Evolutionary conservation across 176 grass and related monocot species (phyloP).

Genomic region (Phyllostachys edulis): DNA sequence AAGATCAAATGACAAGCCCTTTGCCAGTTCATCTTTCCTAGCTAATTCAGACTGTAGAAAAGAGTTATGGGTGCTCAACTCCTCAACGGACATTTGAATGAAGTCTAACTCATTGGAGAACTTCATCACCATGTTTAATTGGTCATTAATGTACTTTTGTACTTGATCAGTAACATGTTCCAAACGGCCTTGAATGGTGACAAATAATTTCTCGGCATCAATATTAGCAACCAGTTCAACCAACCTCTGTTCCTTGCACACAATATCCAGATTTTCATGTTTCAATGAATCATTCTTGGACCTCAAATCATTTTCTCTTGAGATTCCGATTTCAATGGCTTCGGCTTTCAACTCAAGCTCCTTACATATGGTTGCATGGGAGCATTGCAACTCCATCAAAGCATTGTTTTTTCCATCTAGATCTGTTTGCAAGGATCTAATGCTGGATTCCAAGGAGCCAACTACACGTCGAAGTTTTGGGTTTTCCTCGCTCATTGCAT

Average conservation of each 20-base stretch:
- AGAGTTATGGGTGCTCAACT: constrained; percentile 53
- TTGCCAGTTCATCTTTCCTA: constrained; percentile 74
- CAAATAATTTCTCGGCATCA: constrained; percentile 39
- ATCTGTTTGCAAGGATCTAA: constrained; percentile 46
- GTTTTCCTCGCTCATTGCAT: constrained; percentile 43
- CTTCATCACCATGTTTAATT: constrained; percentile 51
- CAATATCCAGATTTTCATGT: constrained; percentile 46
- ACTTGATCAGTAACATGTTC: constrained; percentile 50
- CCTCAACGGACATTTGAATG: constrained; percentile 50
- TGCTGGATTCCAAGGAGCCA: constrained; percentile 46
- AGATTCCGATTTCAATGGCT: constrained; percentile 25
- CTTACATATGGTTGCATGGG: constrained; percentile 39
- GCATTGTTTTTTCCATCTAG: constrained; percentile 46
- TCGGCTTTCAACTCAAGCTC: constrained; percentile 52
- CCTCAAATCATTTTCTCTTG: constrained; percentile 49
- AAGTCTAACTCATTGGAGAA: constrained; percentile 56
- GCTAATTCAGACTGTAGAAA: constrained; percentile 67
- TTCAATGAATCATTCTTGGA: constrained; percentile 54
- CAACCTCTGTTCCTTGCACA: constrained; percentile 37
- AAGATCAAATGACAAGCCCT: constrained; percentile 88
- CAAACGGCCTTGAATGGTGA: constrained; percentile 46
- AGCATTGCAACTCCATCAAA: constrained; percentile 42
- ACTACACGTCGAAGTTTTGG: constrained; percentile 36
- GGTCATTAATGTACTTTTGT: constrained; percentile 44
- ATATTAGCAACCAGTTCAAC: constrained; percentile 35